Base-by-base conservation (phyloP, 208 protist genomes). In the Trypanosoma conorhini region DNA sequence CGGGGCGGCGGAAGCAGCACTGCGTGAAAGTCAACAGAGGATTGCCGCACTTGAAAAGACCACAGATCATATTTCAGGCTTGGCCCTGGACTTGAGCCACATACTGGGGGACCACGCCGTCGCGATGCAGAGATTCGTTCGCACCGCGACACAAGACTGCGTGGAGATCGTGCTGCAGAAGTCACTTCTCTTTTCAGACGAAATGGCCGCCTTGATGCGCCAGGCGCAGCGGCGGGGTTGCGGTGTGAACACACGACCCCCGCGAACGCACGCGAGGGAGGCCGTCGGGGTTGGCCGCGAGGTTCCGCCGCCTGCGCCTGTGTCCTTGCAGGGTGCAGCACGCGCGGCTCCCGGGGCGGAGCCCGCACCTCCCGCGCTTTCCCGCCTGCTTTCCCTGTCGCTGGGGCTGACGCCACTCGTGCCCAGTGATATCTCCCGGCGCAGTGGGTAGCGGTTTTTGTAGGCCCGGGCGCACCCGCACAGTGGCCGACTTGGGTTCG, bases 1-100 rank as follows among this genome's bases (percentile, higher is more conserved):
- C 4, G 48, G 21, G 12, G 66, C 66, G 24, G 69, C 67, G 26
- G 76, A 87, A 42, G 74, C 76, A 10, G 85, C 79, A 0, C 31
- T 85, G 42, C 56, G 68, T 2, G 38, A 56, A 8, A 72, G 74
- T 10, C 77, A 83, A 54, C n/a, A 64, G 50, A 62, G 56, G 42
- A 72, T 83, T 31, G 69, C 70, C 24, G 31, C 33, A 8, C 59
- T 90, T 31, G 82, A 87, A 63, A 77, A 74, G 67, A 64, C 54
- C n/a, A 85, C 85, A 1, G 81, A 90, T 61, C 52, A 80, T 38
- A 82, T 90, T 74, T 70, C 77, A 13, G 81, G 85, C 67, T 15
- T 61, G 42, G 40, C 85, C 12, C 74, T 87, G 42, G 63, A 74
- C 8, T 63, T 87, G 19, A 52, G 62, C 30, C 63, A 77, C 30